Conservation (phyloP, 2,329 filamentous ascomycete species). For the Aspergillus alliaceus region DNA sequence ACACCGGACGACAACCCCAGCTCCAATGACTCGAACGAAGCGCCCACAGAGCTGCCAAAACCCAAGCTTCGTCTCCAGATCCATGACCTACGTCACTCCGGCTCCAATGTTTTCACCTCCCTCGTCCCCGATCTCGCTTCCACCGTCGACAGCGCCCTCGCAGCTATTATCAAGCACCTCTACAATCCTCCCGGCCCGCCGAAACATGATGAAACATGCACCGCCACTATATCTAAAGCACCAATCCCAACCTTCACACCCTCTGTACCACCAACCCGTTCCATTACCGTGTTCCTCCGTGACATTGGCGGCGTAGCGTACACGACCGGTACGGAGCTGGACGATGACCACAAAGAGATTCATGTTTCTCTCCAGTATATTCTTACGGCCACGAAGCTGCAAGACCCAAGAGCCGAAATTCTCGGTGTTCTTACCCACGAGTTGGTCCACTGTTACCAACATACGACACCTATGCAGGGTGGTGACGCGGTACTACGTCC, state of each 20-base stretch:
- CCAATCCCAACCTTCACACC: constrained; percentile 28
- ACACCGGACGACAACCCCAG: background rate
- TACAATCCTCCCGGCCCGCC: constrained; percentile 51
- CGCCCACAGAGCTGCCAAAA: constrained; percentile 18
- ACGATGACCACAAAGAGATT: constrained; percentile 87
- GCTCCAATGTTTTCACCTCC: constrained; percentile 58
- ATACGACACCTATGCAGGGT: constrained; percentile 57
- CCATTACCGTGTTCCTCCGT: constrained; percentile 78
- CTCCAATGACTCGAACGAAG: background rate
- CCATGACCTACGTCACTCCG: constrained; percentile 49
- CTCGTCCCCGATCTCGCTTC: constrained; percentile 60
- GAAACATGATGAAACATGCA: background rate
- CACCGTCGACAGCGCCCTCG: constrained; percentile 63
- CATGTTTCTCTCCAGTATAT: constrained; percentile 83
- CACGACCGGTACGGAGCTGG: constrained; percentile 76
- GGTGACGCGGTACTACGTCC: constrained; percentile 23
- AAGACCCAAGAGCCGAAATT: constrained; percentile 59
- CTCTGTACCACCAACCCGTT: constrained; percentile 66
- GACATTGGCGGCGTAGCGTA: constrained; percentile 85
- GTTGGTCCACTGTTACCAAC: constrained; percentile 92
- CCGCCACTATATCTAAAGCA: background rate
- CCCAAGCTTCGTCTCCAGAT: constrained; percentile 39
- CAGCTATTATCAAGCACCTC: constrained; percentile 69
- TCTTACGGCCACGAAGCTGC: constrained; percentile 24
- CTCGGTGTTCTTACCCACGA: constrained; percentile 85